Percentiles rank a stretch among this genome's conserved stretches.
Conservation (phyloP, 805 yeast species). For the Cyberlindnera maritima region DNA sequence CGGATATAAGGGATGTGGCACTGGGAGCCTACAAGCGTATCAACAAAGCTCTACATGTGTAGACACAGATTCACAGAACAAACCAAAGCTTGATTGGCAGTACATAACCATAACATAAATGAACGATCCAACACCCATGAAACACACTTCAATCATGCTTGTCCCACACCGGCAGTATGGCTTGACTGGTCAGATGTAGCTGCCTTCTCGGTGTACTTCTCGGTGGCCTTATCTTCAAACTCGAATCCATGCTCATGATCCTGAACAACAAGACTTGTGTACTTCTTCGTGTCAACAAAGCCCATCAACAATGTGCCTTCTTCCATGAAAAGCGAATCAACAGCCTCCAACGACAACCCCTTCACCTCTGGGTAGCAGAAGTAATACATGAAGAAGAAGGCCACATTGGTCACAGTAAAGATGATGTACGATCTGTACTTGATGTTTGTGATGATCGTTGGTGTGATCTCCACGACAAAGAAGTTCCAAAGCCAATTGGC, state of each 20-base stretch:
- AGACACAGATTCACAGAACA: too few relatives aligned
- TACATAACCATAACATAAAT: too few relatives aligned
- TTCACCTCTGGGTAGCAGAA: conserved; percentile 62
- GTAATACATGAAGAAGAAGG: conserved; percentile 43
- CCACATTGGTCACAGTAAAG: conserved; percentile 50
- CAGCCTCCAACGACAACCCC: conserved; percentile 31
- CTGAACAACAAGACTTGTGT: background rate
- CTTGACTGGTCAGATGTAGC: background rate
- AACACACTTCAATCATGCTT: too few relatives aligned
- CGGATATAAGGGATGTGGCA: too few relatives aligned
- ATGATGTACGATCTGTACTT: conserved; percentile 58
- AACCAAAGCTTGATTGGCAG: too few relatives aligned
- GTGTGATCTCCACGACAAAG: conserved; percentile 66
- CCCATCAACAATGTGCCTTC: conserved; percentile 11
- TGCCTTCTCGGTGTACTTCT: background rate
- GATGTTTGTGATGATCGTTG: conserved; percentile 47
- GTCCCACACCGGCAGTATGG: too few relatives aligned
- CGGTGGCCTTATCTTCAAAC: background rate
- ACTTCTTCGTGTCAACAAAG: conserved; percentile 2
- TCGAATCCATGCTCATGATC: background rate
- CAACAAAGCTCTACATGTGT: too few relatives aligned
- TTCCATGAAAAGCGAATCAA: conserved; percentile 14
- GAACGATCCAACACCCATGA: too few relatives aligned
- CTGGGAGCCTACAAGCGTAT: too few relatives aligned
- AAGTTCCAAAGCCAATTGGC: conserved; percentile 62